Percentiles rank a stretch among this genome's conserved stretches.
These are phyloP conservation scores for Fusarium odoratissimum DNA, from an alignment of 2,329 filamentous ascomycete genomes.

Conservation along the genomic window DNA sequence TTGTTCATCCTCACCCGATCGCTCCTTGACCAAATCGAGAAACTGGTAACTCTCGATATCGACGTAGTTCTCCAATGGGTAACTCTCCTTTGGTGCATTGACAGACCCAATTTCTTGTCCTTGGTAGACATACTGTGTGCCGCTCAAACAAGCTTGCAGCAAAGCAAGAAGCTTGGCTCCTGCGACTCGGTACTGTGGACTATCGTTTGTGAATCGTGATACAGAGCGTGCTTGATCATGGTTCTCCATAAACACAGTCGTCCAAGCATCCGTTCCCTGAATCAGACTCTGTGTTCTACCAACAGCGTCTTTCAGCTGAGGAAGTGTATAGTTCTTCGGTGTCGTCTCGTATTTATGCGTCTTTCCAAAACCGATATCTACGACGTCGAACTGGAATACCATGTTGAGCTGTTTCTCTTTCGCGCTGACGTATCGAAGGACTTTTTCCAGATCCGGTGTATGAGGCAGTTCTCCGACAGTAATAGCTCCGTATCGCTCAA, in stretches of 20 bases:
- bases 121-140: slow-evolving; percentile 75
- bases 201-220: slow-evolving; percentile 64
- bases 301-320: slow-evolving; percentile 61
- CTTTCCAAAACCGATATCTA: slow-evolving; percentile 68
- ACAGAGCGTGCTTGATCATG: slow-evolving; percentile 72
- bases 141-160: slow-evolving; percentile 62
- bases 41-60: slow-evolving; percentile 62
- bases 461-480: slow-evolving; percentile 77
- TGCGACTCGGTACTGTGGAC: slow-evolving; percentile 58
- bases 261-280: slow-evolving; percentile 68
- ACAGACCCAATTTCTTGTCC: slow-evolving; percentile 75
- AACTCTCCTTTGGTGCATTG: slow-evolving; percentile 68
- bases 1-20: slow-evolving; percentile 40
- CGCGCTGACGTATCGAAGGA: slow-evolving; percentile 70
- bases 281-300: slow-evolving; percentile 64
- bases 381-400: slow-evolving; percentile 76
- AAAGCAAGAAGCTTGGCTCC: slow-evolving; percentile 70
- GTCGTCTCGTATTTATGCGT: slow-evolving; percentile 65
- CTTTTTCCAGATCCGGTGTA: slow-evolving; percentile 67
- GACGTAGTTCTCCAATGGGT: slow-evolving; percentile 66
- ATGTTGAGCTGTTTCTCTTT: slow-evolving; percentile 72
- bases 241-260: slow-evolving; percentile 73
- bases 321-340: slow-evolving; percentile 57
- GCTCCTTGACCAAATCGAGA: slow-evolving; percentile 47
- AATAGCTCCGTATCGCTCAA: slow-evolving; percentile 72